Evolutionary conservation across 768 basidiomycete genomes (phyloP).

Genomic region (Pisolithus sp.): DNA sequence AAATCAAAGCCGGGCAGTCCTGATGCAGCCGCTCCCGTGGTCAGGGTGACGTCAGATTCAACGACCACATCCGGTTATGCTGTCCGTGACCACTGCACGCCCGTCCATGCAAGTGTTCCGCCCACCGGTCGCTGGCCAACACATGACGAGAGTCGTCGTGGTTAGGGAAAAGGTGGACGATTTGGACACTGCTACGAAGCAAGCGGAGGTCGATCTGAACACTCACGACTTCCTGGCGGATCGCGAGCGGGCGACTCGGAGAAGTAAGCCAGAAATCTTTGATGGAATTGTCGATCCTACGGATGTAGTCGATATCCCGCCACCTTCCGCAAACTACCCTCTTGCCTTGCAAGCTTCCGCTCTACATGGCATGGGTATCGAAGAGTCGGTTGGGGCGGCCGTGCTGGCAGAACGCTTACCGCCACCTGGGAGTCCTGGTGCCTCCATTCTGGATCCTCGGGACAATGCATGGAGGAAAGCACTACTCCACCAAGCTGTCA

Average conservation of each 20-base stretch:
- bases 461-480: constrained; percentile 74
- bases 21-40: constrained; percentile 36
- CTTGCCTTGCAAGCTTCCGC: constrained; percentile 74
- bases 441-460: constrained; percentile 45
- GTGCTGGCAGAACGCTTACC: constrained; percentile 70
- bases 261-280: constrained; percentile 30
- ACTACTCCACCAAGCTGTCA: constrained; percentile 70
- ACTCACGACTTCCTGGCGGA: constrained; percentile 43
- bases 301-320: constrained; percentile 75
- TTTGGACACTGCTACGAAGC: constrained; percentile 60
- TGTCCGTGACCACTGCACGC: constrained; percentile 31
- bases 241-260: constrained; percentile 36
- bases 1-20: constrained; percentile 60
- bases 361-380: constrained; percentile 63
- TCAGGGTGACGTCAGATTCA: constrained; percentile 63
- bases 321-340: constrained; percentile 59
- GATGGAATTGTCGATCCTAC: constrained; percentile 76
- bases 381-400: constrained; percentile 70
- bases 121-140: constrained; percentile 27
- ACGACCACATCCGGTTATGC: constrained; percentile 42
- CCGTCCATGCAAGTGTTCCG: constrained; percentile 33
- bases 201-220: constrained; percentile 69
- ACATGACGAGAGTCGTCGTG: constrained; percentile 66
- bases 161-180: constrained; percentile 79
- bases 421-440: constrained; percentile 55